Evolutionary conservation across 495 filamentous ascomycete genomes (phyloP).

Genomic region (Neurospora sp.): DNA sequence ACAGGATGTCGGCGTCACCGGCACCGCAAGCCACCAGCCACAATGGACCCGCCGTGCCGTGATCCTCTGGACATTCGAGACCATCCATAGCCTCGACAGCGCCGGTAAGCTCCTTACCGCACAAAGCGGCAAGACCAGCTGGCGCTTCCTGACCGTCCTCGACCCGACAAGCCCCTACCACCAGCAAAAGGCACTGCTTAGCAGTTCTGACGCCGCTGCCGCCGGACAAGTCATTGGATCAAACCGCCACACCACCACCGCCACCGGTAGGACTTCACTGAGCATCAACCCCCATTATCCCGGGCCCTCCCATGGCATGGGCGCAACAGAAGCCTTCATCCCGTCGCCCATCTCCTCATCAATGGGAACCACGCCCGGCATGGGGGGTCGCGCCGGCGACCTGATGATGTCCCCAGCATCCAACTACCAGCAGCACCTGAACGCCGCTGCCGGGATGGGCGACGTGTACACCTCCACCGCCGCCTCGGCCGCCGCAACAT

Average conservation of each 20-base stretch:
- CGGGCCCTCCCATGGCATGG: background rate
- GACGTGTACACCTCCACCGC: slow-evolving; percentile 2
- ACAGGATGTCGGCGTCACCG: slow-evolving; percentile 2
- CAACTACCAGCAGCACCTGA: slow-evolving; percentile 31
- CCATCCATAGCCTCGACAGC: slow-evolving; percentile 28
- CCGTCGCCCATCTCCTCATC: background rate
- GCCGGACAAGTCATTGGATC: background rate
- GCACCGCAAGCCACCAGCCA: slow-evolving; percentile 3
- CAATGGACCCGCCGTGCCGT: slow-evolving; percentile 33
- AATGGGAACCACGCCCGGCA: background rate
- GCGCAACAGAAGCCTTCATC: background rate
- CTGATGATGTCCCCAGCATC: slow-evolving; percentile 35
- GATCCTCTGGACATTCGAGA: slow-evolving; percentile 40
- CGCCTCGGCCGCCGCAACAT: slow-evolving; percentile 9
- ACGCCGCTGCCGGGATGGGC: slow-evolving; percentile 11
- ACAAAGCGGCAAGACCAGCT: slow-evolving; percentile 23
- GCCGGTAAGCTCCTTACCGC: slow-evolving; percentile 19
- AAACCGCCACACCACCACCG: background rate
- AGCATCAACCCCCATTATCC: background rate
- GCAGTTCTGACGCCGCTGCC: background rate
- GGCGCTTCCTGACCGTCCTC: slow-evolving; percentile 38
- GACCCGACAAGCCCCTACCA: slow-evolving; percentile 37
- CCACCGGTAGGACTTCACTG: background rate
- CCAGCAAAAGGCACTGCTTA: slow-evolving; percentile 31
- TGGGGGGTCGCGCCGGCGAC: slow-evolving; percentile 14